phyloP scores from a whole-genome alignment of 108 stramenopile genomes.

The Cyclotella atomus region DNA sequence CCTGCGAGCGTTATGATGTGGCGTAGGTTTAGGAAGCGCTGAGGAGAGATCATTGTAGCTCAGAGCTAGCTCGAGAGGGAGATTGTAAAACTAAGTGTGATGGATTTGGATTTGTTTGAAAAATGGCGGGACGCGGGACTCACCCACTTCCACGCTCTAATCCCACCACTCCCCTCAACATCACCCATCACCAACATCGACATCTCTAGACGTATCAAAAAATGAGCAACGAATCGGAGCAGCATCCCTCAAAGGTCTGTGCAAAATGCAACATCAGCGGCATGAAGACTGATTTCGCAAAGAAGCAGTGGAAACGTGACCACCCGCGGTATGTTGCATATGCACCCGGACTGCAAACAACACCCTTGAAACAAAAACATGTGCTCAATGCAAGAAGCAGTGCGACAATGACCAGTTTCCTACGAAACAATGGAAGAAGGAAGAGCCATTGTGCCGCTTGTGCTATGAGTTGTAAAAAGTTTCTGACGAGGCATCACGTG shows the following conservation, averaged over 20 bases:
- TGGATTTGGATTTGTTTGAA: too few relatives aligned
- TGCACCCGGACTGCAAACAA: neutral
- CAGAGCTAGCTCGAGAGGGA: too few relatives aligned
- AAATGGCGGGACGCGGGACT: too few relatives aligned
- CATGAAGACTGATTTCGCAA: neutral
- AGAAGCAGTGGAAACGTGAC: neutral
- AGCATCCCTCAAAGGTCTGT: slow-evolving; percentile 4
- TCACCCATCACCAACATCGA: too few relatives aligned
- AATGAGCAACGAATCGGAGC: too few relatives aligned
- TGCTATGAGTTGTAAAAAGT: slow-evolving; percentile 7
- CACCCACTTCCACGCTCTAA: too few relatives aligned
- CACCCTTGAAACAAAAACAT: neutral
- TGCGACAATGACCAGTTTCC: slow-evolving; percentile 3
- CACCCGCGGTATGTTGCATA: neutral
- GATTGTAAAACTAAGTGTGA: too few relatives aligned
- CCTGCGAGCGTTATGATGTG: too few relatives aligned
- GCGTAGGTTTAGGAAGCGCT: too few relatives aligned
- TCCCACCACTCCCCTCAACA: too few relatives aligned
- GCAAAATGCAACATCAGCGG: neutral
- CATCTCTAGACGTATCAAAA: too few relatives aligned
- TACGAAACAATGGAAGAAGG: slow-evolving; percentile 7
- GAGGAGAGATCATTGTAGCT: too few relatives aligned
- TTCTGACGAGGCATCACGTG: slow-evolving; percentile 7
- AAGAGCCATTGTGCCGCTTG: slow-evolving; percentile 5
- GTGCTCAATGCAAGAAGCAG: slow-evolving; percentile 6